Evolutionary conservation across 2,329 filamentous ascomycete species (phyloP), one percentile per base, ranked within the genome.

Genomic region (Sporothrix pseudoabietina): DNA sequence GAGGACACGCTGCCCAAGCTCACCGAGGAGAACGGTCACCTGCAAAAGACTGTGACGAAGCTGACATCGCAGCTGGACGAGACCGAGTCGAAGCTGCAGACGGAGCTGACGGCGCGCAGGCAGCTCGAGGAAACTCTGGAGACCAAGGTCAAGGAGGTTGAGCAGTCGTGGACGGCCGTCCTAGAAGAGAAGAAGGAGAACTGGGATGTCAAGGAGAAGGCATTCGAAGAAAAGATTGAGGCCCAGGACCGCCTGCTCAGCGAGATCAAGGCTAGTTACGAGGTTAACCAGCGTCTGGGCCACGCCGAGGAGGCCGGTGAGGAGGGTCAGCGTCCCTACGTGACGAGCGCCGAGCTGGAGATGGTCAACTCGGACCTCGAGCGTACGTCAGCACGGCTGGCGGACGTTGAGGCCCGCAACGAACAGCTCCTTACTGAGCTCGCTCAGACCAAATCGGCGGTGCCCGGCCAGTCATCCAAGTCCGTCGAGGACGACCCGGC

Each of bases 261-360:
- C 79, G 97, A 99, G 81, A 90, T 98, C 80, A 98, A 98, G 83
- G 96, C 96, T 35, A 98, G 91, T 83, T 98, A 98, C 80, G 96
- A 99, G 82, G 96, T 99, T 72, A 96, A 93, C 63, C 94, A 98
- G 81, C 89, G 96, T 69, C 85, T 99, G n/a, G 69, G 71, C 41
- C 32, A 73, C 44, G 83, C 68, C n/a, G 61, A 69, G 16, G 73
- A 57, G 26, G 74, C 47, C 19, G 57, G 68, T 3, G 89, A 92
- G 26, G 87, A 88, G 35, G 87, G 88, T 35, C 85, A 85, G 39
- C 86, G 87, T 35, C 88, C 87, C 44, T 88, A 91, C 73, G 92
- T 96, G 70, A 92, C 92, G 4, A 93, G 90, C 78, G 96, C 95
- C 14, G 96, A 99, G 82, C 86, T 99, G 74, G 96, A 98, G 77